Evolutionary conservation across 1,139 yeast species (phyloP).

Genomic region (Magnusiomyces magnusii): DNA sequence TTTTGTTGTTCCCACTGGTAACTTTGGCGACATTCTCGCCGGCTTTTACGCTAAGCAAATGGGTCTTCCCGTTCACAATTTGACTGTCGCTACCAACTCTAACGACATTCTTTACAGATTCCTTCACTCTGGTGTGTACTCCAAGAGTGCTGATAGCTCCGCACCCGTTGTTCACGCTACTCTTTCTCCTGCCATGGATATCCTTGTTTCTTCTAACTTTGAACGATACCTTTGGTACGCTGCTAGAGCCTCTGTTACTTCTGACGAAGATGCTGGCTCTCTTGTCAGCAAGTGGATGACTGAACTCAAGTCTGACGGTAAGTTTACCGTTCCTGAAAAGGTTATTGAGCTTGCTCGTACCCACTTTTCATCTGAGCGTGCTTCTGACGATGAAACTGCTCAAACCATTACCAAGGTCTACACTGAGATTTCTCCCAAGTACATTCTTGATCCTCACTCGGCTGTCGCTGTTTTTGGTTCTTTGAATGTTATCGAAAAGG

Average conservation of each 20-base stretch:
- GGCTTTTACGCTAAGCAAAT: conserved; percentile 90
- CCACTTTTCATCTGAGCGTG: conserved; percentile 73
- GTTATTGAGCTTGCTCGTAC: conserved; percentile 59
- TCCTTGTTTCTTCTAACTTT: conserved; percentile 86
- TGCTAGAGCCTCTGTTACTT: conserved; percentile 54
- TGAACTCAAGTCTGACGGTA: conserved; percentile 65
- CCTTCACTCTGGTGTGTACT: conserved; percentile 75
- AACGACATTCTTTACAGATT: conserved; percentile 93
- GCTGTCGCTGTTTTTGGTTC: conserved; percentile 89
- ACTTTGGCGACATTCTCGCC: conserved; percentile 96
- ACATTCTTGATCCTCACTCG: conserved; percentile 92
- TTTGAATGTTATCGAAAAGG: conserved; percentile 46
- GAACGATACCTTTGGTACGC: conserved; percentile 95
- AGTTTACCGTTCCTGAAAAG: conserved; percentile 59
- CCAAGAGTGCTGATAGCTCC: conserved; percentile 39
- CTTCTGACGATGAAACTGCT: conserved; percentile 67
- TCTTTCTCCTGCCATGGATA: conserved; percentile 97
- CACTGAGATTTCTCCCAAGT: conserved; percentile 51
- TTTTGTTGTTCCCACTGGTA: conserved; percentile 95
- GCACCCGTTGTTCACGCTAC: conserved; percentile 76
- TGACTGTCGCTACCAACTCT: conserved; percentile 91
- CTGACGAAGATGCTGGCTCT: conserved; percentile 67
- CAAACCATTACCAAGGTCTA: conserved; percentile 68
- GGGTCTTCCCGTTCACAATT: conserved; percentile 86
- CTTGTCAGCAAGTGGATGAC: conserved; percentile 70